Evolutionary conservation across 2,329 filamentous ascomycete species (phyloP), one percentile per base, ranked within the genome.

Genomic region (Talaromyces sp.): DNA sequence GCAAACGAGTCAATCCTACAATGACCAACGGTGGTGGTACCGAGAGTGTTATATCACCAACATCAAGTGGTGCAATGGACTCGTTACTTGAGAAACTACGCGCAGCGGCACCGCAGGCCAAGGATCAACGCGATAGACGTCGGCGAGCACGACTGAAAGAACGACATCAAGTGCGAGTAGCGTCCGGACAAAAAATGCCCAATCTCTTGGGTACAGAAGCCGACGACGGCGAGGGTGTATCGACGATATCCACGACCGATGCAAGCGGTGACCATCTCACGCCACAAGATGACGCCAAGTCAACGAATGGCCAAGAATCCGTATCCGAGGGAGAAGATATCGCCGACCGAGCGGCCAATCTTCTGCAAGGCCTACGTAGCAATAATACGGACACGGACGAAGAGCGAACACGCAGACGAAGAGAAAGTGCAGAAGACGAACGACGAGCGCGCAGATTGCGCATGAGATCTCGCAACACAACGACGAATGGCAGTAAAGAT

Each of bases 21-120:
- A 81, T 87, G 65, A 78, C 86, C 63, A 88, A 88, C 68, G 77
- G 78, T n/a, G 75, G 73, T n/a, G 73, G 68, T 17, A 74, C 76
- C 15, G 75, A 77, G 11, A 72, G 72, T 17, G 85, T 85, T 5
- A 78, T 81, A 31, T 88, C 87, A 2, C 88, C 90, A 22, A 82
- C 83, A 33, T 87, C 84, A 57, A 91, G 90, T 6, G 94, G 93
- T 56, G 94, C 92, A 54, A 97, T 99, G 92, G 94, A 99, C 76
- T 90, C 89, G 40, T 79, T 99, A 22, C 84, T 99, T 51, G 91
- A 97, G 83, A 97, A 97, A 75, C 79, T 99, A 57, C 88, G 94
- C 59, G 92, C 91, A 57, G 94, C 94, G 1, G 93, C 92, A 57
- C 93, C 94, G 31, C 90, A 96, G 76, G 85, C 89, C 28, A 83